phyloP scores from a whole-genome alignment of 768 basidiomycete genomes.

The Rhizopogon vinicolor region DNA sequence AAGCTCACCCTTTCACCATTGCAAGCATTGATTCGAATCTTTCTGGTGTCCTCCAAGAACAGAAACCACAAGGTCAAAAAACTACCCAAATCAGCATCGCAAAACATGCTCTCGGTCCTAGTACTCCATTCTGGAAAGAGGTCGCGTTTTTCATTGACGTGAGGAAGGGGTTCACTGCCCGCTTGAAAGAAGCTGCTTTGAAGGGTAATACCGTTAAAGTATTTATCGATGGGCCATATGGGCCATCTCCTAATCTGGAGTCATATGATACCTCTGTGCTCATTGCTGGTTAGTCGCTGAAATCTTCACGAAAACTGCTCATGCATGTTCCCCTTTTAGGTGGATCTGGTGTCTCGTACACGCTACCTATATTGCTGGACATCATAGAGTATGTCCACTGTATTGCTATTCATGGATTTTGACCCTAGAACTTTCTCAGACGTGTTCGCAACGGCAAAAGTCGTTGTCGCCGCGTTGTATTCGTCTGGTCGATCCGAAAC shows the following conservation, averaged over 20 bases:
- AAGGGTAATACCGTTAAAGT: conserved; percentile 33
- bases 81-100: background rate
- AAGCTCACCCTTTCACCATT: conserved; percentile 59
- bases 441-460: conserved; percentile 15
- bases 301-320: background rate
- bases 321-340: conserved; percentile 21
- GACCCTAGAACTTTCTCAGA: background rate
- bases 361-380: conserved; percentile 39
- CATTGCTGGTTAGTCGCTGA: conserved; percentile 36
- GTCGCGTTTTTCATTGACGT: conserved; percentile 49
- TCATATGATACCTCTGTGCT: conserved; percentile 41
- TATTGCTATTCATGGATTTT: background rate
- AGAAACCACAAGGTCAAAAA: background rate
- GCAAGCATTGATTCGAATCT: conserved; percentile 29
- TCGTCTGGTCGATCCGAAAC: conserved; percentile 41
- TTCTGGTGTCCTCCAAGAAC: background rate
- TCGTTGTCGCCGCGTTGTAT: conserved; percentile 28
- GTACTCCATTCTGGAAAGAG: conserved; percentile 24
- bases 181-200: conserved; percentile 30
- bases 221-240: conserved; percentile 56
- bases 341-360: conserved; percentile 48
- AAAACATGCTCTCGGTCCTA: conserved; percentile 1
- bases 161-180: conserved; percentile 51
- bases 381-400: conserved; percentile 31
- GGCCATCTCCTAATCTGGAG: conserved; percentile 32